phyloP scores from a whole-genome alignment of 306 rosid genomes.

The Amphicarpaea edgeworthii region DNA sequence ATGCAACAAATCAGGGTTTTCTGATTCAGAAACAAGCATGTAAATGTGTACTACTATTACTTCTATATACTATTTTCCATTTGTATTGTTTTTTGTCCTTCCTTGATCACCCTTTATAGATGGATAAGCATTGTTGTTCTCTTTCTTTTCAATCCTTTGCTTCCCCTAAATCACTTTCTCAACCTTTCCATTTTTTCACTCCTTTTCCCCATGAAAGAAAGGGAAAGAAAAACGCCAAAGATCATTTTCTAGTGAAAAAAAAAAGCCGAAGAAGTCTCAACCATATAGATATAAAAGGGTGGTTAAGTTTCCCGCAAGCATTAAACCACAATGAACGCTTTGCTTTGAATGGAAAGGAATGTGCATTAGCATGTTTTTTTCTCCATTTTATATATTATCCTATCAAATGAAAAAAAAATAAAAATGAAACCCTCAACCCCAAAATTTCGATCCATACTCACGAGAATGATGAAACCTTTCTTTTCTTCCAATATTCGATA shows the following conservation, averaged over 20 bases:
- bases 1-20: slow-evolving; percentile 71
- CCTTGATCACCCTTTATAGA: background rate
- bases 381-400: too few relatives aligned
- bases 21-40: slow-evolving; percentile 53
- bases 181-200: slow-evolving; percentile 39
- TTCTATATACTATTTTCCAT: background rate
- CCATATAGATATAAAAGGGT: slow-evolving; percentile 28
- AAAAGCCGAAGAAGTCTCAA: slow-evolving; percentile 35
- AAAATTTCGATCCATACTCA: slow-evolving; percentile 20
- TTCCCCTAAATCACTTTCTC: slow-evolving; percentile 46
- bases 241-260: background rate
- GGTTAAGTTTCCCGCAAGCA: slow-evolving; percentile 61
- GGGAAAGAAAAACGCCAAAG: background rate
- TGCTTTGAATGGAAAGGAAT: slow-evolving; percentile 65
- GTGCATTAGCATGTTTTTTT: slow-evolving; percentile 41
- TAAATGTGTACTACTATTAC: background rate
- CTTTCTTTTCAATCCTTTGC: slow-evolving; percentile 39
- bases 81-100: background rate
- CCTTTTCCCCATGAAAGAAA: slow-evolving; percentile 33
- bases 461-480: slow-evolving; percentile 41
- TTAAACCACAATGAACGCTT: slow-evolving; percentile 56
- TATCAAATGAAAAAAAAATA: background rate
- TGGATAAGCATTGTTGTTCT: slow-evolving; percentile 1
- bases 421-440: background rate
- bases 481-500: slow-evolving; percentile 50